Base-by-base conservation (phyloP, 495 filamentous ascomycete genomes). In the Acidiella bohemica region DNA sequence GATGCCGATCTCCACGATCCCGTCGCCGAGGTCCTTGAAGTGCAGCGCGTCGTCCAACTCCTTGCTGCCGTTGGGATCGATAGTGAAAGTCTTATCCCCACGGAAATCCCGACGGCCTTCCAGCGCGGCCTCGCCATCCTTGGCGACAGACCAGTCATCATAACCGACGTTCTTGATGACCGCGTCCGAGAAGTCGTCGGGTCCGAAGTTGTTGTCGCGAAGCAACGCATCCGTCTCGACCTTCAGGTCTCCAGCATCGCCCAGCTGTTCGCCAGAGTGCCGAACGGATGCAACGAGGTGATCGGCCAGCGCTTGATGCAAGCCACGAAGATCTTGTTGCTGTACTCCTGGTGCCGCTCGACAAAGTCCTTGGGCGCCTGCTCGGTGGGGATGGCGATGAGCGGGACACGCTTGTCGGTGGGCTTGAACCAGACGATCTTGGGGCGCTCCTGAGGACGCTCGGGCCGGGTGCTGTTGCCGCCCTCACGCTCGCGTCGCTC, bases 341-440 rank as follows among this genome's bases (percentile, higher is more conserved):
- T 81, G 57, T 95, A 97, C 5, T 93, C 82, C 58, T 95, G 85
- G 58, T 97, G 90, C 59, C 88, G 93, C 69, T 97, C 90, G 29
- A 97, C 90, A 49, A 97, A 97, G 65, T 96, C 90, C 13, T 85
- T 79, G 2, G 90, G 90, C 8, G 90, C 90, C 59, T 97, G 90
- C 60, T 97, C 90, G 5, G 90, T 97, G 8, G 90, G 90, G 46
- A 97, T 97, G 27, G 90, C 90, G 59, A 97, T 96, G 49, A 97
- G 65, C 45, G 92, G 90, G 31, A 97, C 90, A 53, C 90, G 82
- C 71, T 97, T 97, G 61, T 97, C 90, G 1, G 90, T 97, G 40
- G 90, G 90, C 68, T 97, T 97, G 69, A 97, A 97, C 90, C 90
- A 97, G 23, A 97, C 90, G 63, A 97, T 97, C 76, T 97, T 97